A percentile compares a stretch with the other conserved stretches of the same genome.
phyloP scores from a whole-genome alignment of 805 yeast species.

The Nakazawaea ishiwadae region DNA sequence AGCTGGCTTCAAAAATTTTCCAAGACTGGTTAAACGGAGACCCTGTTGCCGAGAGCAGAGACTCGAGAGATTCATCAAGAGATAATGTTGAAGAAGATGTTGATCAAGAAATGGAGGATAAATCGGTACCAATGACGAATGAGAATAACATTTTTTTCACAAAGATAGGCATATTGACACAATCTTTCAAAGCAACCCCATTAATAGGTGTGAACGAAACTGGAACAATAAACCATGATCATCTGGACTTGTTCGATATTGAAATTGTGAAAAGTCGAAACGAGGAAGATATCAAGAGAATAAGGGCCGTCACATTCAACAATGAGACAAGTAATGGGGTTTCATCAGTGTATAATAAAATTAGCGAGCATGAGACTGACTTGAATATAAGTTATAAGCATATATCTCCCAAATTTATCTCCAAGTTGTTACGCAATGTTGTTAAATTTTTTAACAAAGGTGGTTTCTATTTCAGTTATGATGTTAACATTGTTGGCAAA shows the following conservation, averaged over 20 bases:
- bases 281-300: background rate
- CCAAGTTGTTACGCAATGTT: conserved; percentile 15
- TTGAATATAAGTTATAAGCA: too few species aligned
- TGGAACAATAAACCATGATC: conserved; percentile 9
- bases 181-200: conserved; percentile 19
- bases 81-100: background rate
- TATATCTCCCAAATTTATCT: conserved; percentile 12
- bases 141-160: conserved; percentile 16
- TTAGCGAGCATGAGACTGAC: too few species aligned
- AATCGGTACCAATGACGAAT: background rate
- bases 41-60: background rate
- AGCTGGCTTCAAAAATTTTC: background rate
- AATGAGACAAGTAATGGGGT: background rate
- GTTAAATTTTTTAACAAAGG: conserved; percentile 15
- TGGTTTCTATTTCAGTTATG: conserved; percentile 20
- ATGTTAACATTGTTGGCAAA: conserved; percentile 11
- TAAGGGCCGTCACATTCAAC: background rate
- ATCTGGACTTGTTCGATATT: background rate
- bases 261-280: too few species aligned
- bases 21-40: conserved; percentile 10
- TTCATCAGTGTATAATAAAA: too few species aligned
- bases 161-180: conserved; percentile 17
- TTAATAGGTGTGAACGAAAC: conserved; percentile 15
- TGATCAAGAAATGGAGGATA: background rate
- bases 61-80: background rate